Evolutionary conservation across 768 basidiomycete genomes (phyloP).

Genomic region (Serendipita sp.): DNA sequence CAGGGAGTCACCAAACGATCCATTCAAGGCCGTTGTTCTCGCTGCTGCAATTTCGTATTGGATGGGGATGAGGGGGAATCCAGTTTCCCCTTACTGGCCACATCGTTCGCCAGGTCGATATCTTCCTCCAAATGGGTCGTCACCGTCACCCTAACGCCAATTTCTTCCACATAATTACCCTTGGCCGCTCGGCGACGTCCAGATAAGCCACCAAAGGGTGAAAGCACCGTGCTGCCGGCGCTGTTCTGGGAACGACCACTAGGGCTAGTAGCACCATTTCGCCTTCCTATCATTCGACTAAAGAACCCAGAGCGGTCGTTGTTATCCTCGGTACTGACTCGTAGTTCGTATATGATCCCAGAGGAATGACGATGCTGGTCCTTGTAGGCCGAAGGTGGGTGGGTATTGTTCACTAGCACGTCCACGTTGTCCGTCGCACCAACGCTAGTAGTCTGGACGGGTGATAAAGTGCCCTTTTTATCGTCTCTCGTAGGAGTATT

Average conservation of each 20-base stretch:
- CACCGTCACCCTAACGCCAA: not conserved
- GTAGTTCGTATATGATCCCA: not conserved
- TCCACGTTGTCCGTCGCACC: not conserved
- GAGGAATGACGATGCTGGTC: constrained; percentile 1
- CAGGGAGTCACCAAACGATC: too few species aligned
- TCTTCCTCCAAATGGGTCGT: not conserved
- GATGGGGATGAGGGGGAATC: too few species aligned
- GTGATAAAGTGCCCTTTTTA: not conserved
- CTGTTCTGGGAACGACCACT: not conserved
- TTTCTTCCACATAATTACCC: not conserved
- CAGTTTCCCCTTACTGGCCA: too few species aligned
- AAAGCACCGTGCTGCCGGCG: not conserved
- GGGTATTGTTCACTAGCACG: too few species aligned
- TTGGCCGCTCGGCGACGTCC: not conserved
- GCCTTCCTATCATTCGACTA: not conserved
- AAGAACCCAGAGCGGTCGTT: not conserved
- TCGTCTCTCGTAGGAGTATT: not conserved
- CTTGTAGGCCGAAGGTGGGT: not conserved
- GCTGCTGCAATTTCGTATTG: too few species aligned
- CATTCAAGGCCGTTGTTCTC: too few species aligned
- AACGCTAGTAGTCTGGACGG: not conserved
- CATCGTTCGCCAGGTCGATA: not conserved
- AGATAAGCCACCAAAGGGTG: not conserved
- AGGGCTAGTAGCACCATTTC: not conserved
- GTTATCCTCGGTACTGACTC: not conserved